phyloP scores from a whole-genome alignment of 2,329 filamentous ascomycete species.

The Monosporascus sp. region DNA sequence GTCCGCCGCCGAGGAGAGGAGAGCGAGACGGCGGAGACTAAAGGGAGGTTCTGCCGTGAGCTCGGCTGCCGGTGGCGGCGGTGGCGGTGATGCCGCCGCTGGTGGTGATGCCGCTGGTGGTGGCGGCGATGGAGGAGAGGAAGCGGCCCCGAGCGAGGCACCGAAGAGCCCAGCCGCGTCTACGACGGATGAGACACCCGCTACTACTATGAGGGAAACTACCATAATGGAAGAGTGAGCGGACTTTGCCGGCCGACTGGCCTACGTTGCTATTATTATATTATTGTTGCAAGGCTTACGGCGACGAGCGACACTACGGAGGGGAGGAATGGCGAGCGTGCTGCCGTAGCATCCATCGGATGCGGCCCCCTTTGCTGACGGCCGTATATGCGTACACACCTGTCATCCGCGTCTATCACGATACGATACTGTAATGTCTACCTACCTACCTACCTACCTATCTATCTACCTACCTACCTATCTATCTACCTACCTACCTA shows the following conservation, averaged over 20 bases:
- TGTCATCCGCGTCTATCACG: neutral
- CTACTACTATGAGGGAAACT: neutral
- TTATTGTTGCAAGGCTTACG: neutral
- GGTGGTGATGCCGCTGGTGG: too few species aligned
- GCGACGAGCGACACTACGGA: neutral
- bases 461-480: too few species aligned
- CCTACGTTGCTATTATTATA: neutral
- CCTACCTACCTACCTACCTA: neutral
- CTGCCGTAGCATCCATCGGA: neutral
- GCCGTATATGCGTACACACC: neutral
- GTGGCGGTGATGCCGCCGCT: neutral
- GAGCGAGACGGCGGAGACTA: constrained; percentile 25
- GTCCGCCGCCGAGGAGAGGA: constrained; percentile 34
- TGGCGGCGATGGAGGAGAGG: neutral
- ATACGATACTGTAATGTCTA: neutral
- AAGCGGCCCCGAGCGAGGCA: neutral
- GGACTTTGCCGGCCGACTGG: neutral
- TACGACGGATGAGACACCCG: neutral
- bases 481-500: too few species aligned
- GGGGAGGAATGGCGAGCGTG: neutral
- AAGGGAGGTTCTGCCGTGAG: constrained; percentile 22
- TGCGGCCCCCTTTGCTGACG: neutral
- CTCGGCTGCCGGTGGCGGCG: constrained; percentile 5
- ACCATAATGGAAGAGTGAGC: neutral
- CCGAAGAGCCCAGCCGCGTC: neutral